Conservation (phyloP, 2,329 filamentous ascomycete genomes). For the Akanthomyces dipterigenus region DNA sequence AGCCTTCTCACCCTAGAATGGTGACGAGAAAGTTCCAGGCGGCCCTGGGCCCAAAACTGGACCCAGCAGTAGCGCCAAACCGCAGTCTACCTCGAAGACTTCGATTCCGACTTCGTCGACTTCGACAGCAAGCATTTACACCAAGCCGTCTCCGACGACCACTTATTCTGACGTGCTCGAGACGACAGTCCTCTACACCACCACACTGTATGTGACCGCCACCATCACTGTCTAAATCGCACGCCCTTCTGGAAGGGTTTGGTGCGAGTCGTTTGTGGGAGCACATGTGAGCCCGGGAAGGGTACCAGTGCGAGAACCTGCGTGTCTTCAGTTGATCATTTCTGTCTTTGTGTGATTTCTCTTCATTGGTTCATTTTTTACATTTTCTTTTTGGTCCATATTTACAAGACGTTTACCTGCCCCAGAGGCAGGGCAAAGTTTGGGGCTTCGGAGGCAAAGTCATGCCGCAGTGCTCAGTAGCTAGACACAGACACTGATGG, state of each 20-base stretch:
- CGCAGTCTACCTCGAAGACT: neutral
- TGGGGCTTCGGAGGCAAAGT: neutral
- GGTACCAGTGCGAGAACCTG: neutral
- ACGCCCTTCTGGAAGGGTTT: neutral
- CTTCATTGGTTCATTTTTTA: conserved; percentile 17
- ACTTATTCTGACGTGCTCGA: conserved; percentile 8
- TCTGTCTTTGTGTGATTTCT: conserved; percentile 8
- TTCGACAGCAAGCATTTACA: conserved; percentile 1
- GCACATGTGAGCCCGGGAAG: neutral
- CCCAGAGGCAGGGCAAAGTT: conserved; percentile 1
- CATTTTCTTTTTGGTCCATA: conserved; percentile 13
- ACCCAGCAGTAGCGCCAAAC: neutral
- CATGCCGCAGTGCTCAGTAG: neutral
- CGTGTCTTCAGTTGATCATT: neutral
- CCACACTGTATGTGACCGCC: conserved; percentile 17
- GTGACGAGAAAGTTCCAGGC: neutral
- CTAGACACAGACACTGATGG: conserved; percentile 4
- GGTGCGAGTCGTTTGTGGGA: neutral
- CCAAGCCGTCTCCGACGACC: neutral
- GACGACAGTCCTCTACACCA: conserved; percentile 17
- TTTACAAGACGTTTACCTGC: conserved; percentile 13
- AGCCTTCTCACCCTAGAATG: conserved; percentile 32
- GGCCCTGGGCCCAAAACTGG: conserved; percentile 3
- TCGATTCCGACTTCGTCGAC: neutral
- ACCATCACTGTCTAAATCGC: neutral